Base-by-base conservation (phyloP, 805 yeast genomes). In the Metschnikowia corniflorae region DNA sequence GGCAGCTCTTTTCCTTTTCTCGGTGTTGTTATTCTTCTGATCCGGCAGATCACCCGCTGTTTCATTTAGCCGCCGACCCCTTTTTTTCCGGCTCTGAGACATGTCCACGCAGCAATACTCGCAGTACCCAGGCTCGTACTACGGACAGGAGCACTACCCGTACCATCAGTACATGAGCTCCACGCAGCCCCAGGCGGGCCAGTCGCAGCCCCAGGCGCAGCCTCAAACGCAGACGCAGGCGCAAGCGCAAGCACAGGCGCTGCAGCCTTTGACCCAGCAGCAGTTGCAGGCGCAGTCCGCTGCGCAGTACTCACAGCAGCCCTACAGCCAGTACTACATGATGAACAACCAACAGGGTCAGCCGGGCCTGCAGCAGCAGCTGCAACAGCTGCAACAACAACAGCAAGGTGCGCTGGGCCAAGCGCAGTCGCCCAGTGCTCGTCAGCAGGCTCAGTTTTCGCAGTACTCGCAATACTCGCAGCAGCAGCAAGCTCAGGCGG, bases 111-210 rank as follows among this genome's bases (percentile, higher is more conserved):
- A 48, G 17, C 52, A 48, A 21, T 48, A 46, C 39, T 46, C 50
- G 15, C 52, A 46, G 29, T 44, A 29, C 35, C 50, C 52, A 24
- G 39, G 40, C 31, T 46, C 50, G 21, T 48, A 48, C 43, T 48
- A 48, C 43, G 51, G 51, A 25, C 52, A 42, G 50, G 52, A 48
- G 34, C 50, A 40, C 39, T 47, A 47, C 38, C 52, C 50, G n/a
- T 48, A 48, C 44, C 44, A 42, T 16, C 50, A 46, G 24, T 48
- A 43, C 37, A 48, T 48, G 49, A 46, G 44, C 30, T 44, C 42
- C 18, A 39, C 30, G 7, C 51, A 47, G 35, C 42, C 49, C 8
- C 51, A 44, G 22, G 35, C 33, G 23, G 47, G 43, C 16, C 39
- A 27, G 17, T 22, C 36, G 33, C 49, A 37, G 37, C 34, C 39